Conservation (phyloP, 768 basidiomycete species). For the Hydnum rufescens region DNA sequence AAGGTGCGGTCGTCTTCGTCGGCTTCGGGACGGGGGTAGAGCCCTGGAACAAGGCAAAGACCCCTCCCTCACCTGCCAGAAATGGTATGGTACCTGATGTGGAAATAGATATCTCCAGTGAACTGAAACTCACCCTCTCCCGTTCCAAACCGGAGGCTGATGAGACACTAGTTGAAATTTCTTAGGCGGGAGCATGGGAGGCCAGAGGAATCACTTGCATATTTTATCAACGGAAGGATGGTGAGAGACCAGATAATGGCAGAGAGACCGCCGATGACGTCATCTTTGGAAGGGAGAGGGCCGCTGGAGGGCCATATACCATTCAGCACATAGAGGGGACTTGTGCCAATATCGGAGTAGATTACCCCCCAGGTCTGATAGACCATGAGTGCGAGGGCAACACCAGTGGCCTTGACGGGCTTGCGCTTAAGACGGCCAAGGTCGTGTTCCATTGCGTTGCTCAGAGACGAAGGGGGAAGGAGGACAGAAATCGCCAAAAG, state of each 20-base stretch:
- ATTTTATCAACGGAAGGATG: slow-evolving; percentile 42
- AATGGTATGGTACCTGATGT: slow-evolving; percentile 7
- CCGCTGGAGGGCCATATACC: slow-evolving; percentile 37
- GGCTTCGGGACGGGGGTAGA: slow-evolving; percentile 30
- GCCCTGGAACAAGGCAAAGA: slow-evolving; percentile 42
- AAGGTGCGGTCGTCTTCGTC: slow-evolving; percentile 33
- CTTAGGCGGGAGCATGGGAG: background rate
- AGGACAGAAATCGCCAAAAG: no score
- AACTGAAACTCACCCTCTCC: slow-evolving; percentile 24
- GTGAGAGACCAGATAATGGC: slow-evolving; percentile 48
- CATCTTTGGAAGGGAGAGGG: slow-evolving; percentile 31
- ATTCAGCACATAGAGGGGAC: slow-evolving; percentile 25
- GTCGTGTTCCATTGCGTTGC: no score
- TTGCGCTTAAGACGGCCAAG: background rate
- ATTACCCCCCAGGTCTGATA: slow-evolving; percentile 19
- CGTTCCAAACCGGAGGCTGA: slow-evolving; percentile 31
- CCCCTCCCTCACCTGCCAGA: slow-evolving; percentile 39
- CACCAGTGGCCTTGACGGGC: slow-evolving; percentile 9
- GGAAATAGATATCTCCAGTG: background rate
- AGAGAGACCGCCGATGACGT: slow-evolving; percentile 40
- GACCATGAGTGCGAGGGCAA: background rate
- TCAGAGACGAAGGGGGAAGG: no score
- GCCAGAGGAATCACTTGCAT: slow-evolving; percentile 21
- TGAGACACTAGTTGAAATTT: slow-evolving; percentile 21
- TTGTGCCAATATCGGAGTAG: slow-evolving; percentile 24